A percentile compares a stretch with the other conserved stretches of the same genome.
These are phyloP conservation scores for Caulochytrium protostelioides DNA, from an alignment of 371 early-diverging fungal genomes.

Conservation along the genomic window DNA sequence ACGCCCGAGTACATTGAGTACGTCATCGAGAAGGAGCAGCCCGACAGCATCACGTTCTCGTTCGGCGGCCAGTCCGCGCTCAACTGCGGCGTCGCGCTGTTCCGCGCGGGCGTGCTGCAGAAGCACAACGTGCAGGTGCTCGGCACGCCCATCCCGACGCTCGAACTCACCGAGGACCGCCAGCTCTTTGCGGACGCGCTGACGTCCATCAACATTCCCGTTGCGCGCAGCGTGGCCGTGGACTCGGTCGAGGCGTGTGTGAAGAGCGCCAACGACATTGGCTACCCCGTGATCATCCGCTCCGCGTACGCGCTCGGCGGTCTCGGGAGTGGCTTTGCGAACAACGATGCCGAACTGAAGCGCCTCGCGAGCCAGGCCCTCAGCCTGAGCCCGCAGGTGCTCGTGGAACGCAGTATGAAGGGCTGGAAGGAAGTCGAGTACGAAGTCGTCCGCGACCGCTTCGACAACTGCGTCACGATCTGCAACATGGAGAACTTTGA, in stretches of 20 bases:
- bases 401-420: conserved; percentile 83
- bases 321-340: conserved; percentile 85
- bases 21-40: conserved; percentile 68
- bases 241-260: conserved; percentile 58
- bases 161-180: conserved; percentile 75
- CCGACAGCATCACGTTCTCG: conserved; percentile 79
- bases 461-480: conserved; percentile 87
- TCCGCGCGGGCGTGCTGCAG: conserved; percentile 53
- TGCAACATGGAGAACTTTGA: conserved; percentile 98
- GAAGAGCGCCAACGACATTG: conserved; percentile 54
- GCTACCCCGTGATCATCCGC: conserved; percentile 80
- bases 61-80: conserved; percentile 91
- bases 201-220: conserved; percentile 60
- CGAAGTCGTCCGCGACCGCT: conserved; percentile 87
- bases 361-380: conserved; percentile 54
- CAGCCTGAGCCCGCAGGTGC: conserved; percentile 59
- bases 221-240: conserved; percentile 66
- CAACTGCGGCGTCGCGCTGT: conserved; percentile 69
- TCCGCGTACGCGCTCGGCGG: conserved; percentile 88
- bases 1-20: conserved; percentile 73
- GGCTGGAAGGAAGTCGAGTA: conserved; percentile 97
- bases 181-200: conserved; percentile 78
- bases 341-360: conserved; percentile 44
- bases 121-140: conserved; percentile 61
- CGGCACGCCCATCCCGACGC: conserved; percentile 75